Conservation (phyloP, 371 early-diverging fungal genomes). For the Lichtheimia corymbifera region DNA sequence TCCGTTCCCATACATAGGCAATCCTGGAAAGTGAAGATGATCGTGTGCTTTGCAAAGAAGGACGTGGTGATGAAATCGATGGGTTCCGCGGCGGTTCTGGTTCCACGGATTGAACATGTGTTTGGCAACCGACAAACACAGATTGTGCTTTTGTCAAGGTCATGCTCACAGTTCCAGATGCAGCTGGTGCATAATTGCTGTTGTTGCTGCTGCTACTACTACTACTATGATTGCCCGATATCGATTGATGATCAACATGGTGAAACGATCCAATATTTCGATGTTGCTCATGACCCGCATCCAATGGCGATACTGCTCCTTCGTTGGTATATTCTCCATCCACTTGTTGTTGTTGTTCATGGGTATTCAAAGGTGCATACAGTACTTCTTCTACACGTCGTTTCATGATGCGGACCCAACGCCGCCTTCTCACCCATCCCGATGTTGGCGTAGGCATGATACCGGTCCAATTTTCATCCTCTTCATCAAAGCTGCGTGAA, state of each 20-base stretch:
- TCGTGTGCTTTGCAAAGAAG: conserved; percentile 10
- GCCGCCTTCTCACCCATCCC: conserved; percentile 68
- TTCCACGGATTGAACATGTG: conserved; percentile 10
- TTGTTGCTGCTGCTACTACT: not conserved
- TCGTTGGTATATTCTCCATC: too few relatives aligned
- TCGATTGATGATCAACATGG: not conserved
- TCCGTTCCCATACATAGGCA: conserved; percentile 14
- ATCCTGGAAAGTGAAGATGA: conserved; percentile 7
- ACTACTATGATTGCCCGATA: not conserved
- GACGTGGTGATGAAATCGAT: not conserved
- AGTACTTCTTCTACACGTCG: conserved; percentile 45
- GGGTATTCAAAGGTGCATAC: not conserved
- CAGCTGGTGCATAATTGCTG: conserved; percentile 1
- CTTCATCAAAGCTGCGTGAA: conserved; percentile 51
- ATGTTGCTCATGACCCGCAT: not conserved
- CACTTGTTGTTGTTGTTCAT: not conserved
- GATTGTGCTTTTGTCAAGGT: conserved; percentile 12
- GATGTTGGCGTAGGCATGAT: conserved; percentile 50
- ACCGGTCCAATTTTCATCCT: conserved; percentile 50
- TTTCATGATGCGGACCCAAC: conserved; percentile 80
- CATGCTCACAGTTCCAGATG: conserved; percentile 6
- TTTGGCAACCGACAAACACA: conserved; percentile 13
- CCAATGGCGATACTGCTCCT: not conserved
- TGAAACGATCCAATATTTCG: too few relatives aligned
- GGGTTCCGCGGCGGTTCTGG: not conserved